Evolutionary conservation across 2,329 filamentous ascomycete species (phyloP), one percentile per base, ranked within the genome.

Genomic region (Colletotrichum sp.): DNA sequence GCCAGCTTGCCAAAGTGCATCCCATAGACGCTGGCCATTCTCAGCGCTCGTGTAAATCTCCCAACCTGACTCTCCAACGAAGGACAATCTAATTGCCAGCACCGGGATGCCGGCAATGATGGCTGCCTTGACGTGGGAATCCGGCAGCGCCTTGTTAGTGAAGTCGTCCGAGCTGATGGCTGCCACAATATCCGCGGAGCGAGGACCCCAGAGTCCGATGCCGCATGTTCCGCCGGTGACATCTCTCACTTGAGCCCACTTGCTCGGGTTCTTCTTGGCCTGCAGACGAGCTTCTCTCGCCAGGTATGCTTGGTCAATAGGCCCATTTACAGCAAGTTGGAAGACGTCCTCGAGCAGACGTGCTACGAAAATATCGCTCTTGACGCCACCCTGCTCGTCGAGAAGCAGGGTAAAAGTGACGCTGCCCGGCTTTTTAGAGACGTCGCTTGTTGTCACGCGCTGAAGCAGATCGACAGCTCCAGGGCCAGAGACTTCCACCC

Each of bases 191-290:
- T 91, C 87, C 6, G 86, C 84, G 0, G 91, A 85, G 13, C 84
- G 86, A 61, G 92, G 92, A 0, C 92, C 92, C 91, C 91, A 93
- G 19, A 93, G 88, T 0, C 92, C 92, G 25, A 93, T 86, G 75
- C 89, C 90, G 79, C 91, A 93, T 1, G 91, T 92, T 5, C 86
- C 88, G 2, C 90, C 89, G 0, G 92, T 93, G 61, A 92, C 86
- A 57, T 93, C 92, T 36, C 88, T 88, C 0, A 93, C 89, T 19
- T 89, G 86, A 0, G 87, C 88, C 82, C 85, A 88, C 57, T 85
- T 80, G 6, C 79, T 81, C 0, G 89, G 86, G 2, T 78, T 83
- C 0, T 79, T 78, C 71, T 86, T 83, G 3, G 80, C 83, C 73
- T 92, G 90, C 5, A 82, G 78, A 3, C 87, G 87, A 2, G 91